A percentile compares a stretch with the other conserved stretches of the same genome.
phyloP scores from a whole-genome alignment of 345 rosid genomes.

The Angophora floribunda region DNA sequence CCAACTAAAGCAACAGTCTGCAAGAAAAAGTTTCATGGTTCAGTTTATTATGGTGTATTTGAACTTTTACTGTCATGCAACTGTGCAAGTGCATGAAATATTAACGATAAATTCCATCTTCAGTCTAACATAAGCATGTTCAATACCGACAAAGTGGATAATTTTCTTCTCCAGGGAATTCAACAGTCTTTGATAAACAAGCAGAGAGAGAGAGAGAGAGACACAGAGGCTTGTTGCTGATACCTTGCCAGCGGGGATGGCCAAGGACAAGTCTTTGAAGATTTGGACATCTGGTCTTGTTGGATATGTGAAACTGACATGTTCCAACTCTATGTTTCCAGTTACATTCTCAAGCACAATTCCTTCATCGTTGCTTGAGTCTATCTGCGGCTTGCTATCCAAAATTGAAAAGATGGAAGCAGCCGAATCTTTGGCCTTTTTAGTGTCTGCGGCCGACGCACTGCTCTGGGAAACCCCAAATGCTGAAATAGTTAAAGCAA shows the following conservation, averaged over 20 bases:
- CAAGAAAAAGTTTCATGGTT: background rate
- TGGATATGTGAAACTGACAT: slow-evolving; percentile 72
- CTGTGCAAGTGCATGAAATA: background rate
- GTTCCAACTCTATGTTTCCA: slow-evolving; percentile 52
- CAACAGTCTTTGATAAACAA: background rate
- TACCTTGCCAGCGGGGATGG: slow-evolving; percentile 83
- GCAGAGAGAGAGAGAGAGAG: background rate
- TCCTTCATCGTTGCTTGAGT: slow-evolving; percentile 60
- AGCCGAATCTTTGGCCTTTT: slow-evolving; percentile 69
- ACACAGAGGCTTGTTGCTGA: background rate
- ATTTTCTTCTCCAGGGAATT: background rate
- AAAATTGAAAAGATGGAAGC: slow-evolving; percentile 72
- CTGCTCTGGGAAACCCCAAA: slow-evolving; percentile 62
- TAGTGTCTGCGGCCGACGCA: slow-evolving; percentile 56
- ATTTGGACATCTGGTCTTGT: slow-evolving; percentile 64
- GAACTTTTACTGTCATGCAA: background rate
- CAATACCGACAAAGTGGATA: background rate
- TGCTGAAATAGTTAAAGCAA: slow-evolving; percentile 67
- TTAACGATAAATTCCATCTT: background rate
- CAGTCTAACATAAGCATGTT: background rate
- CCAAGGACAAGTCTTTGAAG: slow-evolving; percentile 48
- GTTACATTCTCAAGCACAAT: slow-evolving; percentile 23
- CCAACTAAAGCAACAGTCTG: slow-evolving; percentile 71
- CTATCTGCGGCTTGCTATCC: slow-evolving; percentile 59
- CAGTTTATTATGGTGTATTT: background rate